Evolutionary conservation across 2,329 filamentous ascomycete genomes (phyloP).

Genomic region (Fusarium redolens): DNA sequence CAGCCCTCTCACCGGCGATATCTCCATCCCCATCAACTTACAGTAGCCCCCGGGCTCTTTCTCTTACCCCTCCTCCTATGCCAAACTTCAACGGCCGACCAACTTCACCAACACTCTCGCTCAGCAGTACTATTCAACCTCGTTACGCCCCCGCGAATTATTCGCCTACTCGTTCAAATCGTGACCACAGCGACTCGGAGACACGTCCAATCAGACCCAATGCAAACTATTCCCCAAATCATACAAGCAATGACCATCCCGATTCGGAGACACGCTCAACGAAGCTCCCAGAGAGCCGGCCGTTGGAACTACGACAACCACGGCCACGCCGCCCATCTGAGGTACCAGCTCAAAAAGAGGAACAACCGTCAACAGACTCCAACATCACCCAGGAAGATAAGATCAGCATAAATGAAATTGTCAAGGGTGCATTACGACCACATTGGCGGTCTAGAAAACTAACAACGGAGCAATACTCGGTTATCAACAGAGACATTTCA

Average conservation of each 20-base stretch:
- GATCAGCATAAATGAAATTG: slow-evolving; percentile 87
- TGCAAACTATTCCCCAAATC: slow-evolving; percentile 71
- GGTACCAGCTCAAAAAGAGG: slow-evolving; percentile 61
- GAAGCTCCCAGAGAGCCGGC: slow-evolving; percentile 45
- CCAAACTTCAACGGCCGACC: slow-evolving; percentile 64
- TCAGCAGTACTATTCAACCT: slow-evolving; percentile 79
- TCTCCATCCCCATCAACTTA: slow-evolving; percentile 73
- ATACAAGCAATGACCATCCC: slow-evolving; percentile 29
- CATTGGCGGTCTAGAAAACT: slow-evolving; percentile 84
- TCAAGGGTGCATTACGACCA: slow-evolving; percentile 83
- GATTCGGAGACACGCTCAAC: slow-evolving; percentile 38
- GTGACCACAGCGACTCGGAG: slow-evolving; percentile 15
- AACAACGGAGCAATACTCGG: slow-evolving; percentile 89
- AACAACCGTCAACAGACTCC: slow-evolving; percentile 75
- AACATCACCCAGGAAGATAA: slow-evolving; percentile 84
- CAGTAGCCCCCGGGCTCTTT: slow-evolving; percentile 75
- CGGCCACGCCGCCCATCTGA: slow-evolving; percentile 61
- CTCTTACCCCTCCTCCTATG: slow-evolving; percentile 76
- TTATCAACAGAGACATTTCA: slow-evolving; percentile 90
- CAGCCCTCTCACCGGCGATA: slow-evolving; percentile 72
- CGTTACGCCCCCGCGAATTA: slow-evolving; percentile 81
- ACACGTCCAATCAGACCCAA: slow-evolving; percentile 63
- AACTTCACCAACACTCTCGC: slow-evolving; percentile 72
- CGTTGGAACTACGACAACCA: slow-evolving; percentile 64
- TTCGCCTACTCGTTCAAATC: slow-evolving; percentile 60